Evolutionary conservation across 2,329 filamentous ascomycete genomes (phyloP).

Genomic region (Pseudocercospora cruenta): DNA sequence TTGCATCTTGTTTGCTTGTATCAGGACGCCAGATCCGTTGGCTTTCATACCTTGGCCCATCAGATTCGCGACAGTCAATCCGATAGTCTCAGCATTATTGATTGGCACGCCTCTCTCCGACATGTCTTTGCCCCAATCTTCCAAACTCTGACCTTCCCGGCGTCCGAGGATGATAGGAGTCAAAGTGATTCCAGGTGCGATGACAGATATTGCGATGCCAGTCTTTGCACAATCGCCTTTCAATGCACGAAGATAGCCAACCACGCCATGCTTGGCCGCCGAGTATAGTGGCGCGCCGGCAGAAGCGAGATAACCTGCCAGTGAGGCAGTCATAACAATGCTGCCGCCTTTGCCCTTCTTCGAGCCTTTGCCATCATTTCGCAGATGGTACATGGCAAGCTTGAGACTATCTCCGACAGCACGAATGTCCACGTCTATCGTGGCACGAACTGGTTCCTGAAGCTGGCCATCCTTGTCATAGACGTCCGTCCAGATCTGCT

Average conservation of each 20-base stretch:
- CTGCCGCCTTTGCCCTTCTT: slow-evolving; percentile 45
- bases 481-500: slow-evolving; percentile 55
- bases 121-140: slow-evolving; percentile 51
- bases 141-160: slow-evolving; percentile 39
- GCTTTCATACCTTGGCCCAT: slow-evolving; percentile 48
- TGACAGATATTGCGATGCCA: slow-evolving; percentile 50
- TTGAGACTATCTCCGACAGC: slow-evolving; percentile 53
- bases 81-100: slow-evolving; percentile 51
- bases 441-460: slow-evolving; percentile 51
- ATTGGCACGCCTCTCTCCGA: slow-evolving; percentile 50
- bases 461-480: slow-evolving; percentile 47
- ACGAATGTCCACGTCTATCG: slow-evolving; percentile 52
- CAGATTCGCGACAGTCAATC: slow-evolving; percentile 50
- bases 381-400: slow-evolving; percentile 52
- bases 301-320: slow-evolving; percentile 54
- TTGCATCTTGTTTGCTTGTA: slow-evolving; percentile 44
- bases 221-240: slow-evolving; percentile 54
- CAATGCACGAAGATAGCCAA: slow-evolving; percentile 55
- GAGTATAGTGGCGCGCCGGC: slow-evolving; percentile 54
- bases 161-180: slow-evolving; percentile 49
- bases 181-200: slow-evolving; percentile 55
- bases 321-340: slow-evolving; percentile 53
- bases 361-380: slow-evolving; percentile 37
- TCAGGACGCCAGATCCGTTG: slow-evolving; percentile 52
- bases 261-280: slow-evolving; percentile 55